Base-by-base conservation (phyloP, 2,329 filamentous ascomycete species). In the Talaromyces funiculosus region DNA sequence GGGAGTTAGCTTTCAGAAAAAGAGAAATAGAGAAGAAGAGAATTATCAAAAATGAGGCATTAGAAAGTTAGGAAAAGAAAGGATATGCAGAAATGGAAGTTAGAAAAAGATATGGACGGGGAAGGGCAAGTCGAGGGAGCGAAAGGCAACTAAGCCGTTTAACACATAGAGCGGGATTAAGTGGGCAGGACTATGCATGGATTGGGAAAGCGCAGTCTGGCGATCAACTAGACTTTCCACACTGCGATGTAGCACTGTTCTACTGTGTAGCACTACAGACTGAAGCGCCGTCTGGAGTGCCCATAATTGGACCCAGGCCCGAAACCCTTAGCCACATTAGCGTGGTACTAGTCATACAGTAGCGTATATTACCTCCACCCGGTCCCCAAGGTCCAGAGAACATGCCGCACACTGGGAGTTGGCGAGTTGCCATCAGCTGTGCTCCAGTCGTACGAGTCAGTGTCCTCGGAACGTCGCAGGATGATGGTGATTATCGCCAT, bases 11-110 rank as follows among this genome's bases (percentile, higher is more conserved):
- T 54, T 61, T 63, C n/a, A n/a, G 64, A 68, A 65, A 63, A 66
- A 68, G 63, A 70, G 65, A 67, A 67, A 62, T 64, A 72, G 67
- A 63, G 61, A 60, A 49, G 55, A 65, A 47, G 47, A 65, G 38
- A 67, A 66, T 65, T 66, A 69, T 61, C 67, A 68, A 68, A 67
- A 69, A 65, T 66, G 65, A 69, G 65, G 67, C 64, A 62, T 64
- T 69, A 68, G 65, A 65, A 68, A 67, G 43, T 53, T 51, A 59
- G 37, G 47, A 69, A 69, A 68, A 70, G 67, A 72, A 72, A 69
- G 72, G 68, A 73, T 67, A 67, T 66, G 66, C 64, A 63, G 54
- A 62, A 62, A 53, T 14, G 53, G 57, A 57, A 51, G 59, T 49
- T 57, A 61, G 35, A 63, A 56, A 64, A 57, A 59, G 55, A 63